Evolutionary conservation across 2,329 filamentous ascomycete species (phyloP).

Genomic region (Botrytis squamosa): DNA sequence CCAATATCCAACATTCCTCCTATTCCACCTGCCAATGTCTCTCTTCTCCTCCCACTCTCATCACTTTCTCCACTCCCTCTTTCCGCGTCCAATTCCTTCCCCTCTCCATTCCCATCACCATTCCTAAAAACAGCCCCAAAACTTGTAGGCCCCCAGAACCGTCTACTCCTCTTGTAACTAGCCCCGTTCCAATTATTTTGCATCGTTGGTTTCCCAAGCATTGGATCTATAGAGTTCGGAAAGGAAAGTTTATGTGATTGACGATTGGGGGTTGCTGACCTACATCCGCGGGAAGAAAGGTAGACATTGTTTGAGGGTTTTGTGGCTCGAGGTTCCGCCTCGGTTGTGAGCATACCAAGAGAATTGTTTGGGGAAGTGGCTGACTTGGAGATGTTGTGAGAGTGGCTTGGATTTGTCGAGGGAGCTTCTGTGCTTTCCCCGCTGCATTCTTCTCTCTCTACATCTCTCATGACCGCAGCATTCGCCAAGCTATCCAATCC

Average conservation of each 20-base stretch:
- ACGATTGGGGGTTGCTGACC: neutral
- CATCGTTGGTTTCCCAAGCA: neutral
- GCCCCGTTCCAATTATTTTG: constrained; percentile 26
- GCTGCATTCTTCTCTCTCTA: neutral
- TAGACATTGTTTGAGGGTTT: neutral
- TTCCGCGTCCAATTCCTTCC: neutral
- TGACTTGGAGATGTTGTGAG: neutral
- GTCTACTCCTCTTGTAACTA: constrained; percentile 29
- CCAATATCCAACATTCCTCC: constrained; percentile 33
- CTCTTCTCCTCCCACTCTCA: neutral
- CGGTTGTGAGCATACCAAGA: neutral
- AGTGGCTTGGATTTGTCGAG: neutral
- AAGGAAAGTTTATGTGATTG: neutral
- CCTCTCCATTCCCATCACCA: neutral
- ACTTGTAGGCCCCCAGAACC: constrained; percentile 35
- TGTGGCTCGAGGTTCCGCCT: neutral
- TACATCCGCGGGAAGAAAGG: constrained; percentile 1
- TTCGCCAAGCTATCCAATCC: neutral
- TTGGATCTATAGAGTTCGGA: neutral
- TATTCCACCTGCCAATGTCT: constrained; percentile 6
- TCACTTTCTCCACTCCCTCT: neutral
- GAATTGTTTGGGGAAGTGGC: neutral
- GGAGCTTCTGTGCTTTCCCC: constrained; percentile 8
- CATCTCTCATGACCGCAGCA: neutral
- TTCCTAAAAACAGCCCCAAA: constrained; percentile 36